These are phyloP conservation scores for Lumnitzera racemosa DNA, from an alignment of 345 rosid genomes.

Conservation along the genomic window DNA sequence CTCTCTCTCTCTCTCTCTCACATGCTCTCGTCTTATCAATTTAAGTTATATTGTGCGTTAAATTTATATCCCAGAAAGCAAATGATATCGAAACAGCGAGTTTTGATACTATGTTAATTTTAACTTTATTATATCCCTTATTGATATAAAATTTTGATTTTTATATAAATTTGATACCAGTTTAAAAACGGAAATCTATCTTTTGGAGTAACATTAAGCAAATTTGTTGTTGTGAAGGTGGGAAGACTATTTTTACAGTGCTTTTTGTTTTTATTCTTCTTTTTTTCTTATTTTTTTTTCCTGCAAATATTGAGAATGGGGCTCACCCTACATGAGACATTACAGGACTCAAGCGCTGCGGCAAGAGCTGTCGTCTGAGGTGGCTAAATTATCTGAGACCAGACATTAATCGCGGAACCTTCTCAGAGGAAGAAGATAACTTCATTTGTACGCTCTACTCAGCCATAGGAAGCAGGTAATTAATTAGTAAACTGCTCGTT, in stretches of 20 bases:
- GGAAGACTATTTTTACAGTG: too few relatives aligned
- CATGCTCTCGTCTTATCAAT: not conserved
- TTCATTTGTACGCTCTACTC: conserved; percentile 46
- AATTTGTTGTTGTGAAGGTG: too few relatives aligned
- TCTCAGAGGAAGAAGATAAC: conserved; percentile 58
- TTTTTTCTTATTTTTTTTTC: not conserved
- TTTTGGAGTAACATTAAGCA: too few relatives aligned
- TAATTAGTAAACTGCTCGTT: not conserved
- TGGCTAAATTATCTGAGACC: conserved; percentile 87
- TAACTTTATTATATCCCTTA: too few relatives aligned
- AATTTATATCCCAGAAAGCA: too few relatives aligned
- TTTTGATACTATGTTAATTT: too few relatives aligned
- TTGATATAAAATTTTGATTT: too few relatives aligned
- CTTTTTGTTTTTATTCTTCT: not conserved
- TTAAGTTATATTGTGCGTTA: not conserved
- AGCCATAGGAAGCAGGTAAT: conserved; percentile 64
- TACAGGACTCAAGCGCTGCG: conserved; percentile 60
- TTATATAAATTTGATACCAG: too few relatives aligned
- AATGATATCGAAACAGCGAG: too few relatives aligned
- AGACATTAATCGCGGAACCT: conserved; percentile 62
- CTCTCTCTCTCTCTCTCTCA: not conserved
- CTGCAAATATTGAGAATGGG: too few relatives aligned
- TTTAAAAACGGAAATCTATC: too few relatives aligned
- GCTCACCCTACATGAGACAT: too few relatives aligned
- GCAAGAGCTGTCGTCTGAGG: conserved; percentile 75